phyloP scores from a whole-genome alignment of 2,329 filamentous ascomycete species.

The Arthrobotrys pseudoclavata region DNA sequence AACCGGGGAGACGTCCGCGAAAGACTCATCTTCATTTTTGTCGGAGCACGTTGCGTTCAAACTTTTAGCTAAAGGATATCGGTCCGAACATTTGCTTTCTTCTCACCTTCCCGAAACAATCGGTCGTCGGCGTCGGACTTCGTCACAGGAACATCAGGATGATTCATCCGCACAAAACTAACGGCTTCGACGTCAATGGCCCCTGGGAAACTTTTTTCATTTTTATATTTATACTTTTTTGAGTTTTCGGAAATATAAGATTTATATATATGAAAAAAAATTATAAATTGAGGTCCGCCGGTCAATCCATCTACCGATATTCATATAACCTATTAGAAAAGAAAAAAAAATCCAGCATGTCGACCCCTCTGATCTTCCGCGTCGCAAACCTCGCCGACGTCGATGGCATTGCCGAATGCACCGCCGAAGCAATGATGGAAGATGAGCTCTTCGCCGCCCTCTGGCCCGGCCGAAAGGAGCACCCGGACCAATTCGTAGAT shows the following conservation, averaged over 20 bases:
- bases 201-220: too few relatives aligned
- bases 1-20: not conserved
- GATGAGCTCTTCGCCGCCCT: conserved; percentile 54
- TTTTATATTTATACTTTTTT: too few relatives aligned
- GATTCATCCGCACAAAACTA: conserved; percentile 19
- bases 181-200: not conserved
- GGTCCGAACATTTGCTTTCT: conserved; percentile 20
- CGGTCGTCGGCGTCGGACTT: conserved; percentile 7
- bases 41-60: not conserved
- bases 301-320: not conserved
- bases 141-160: conserved; percentile 26
- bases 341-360: conserved; percentile 14
- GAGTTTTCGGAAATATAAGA: too few relatives aligned
- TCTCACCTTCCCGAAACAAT: conserved; percentile 39
- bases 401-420: conserved; percentile 34
- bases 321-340: not conserved
- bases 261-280: not conserved
- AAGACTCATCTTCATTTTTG: not conserved
- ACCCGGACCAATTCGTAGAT: conserved; percentile 26
- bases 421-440: conserved; percentile 43
- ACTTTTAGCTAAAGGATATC: not conserved
- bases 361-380: conserved; percentile 27
- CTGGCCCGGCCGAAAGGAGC: conserved; percentile 38
- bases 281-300: conserved; percentile 5
- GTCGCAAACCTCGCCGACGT: conserved; percentile 44